Conservation (phyloP, 2,329 filamentous ascomycete genomes). For the Ascosphaera apis region DNA sequence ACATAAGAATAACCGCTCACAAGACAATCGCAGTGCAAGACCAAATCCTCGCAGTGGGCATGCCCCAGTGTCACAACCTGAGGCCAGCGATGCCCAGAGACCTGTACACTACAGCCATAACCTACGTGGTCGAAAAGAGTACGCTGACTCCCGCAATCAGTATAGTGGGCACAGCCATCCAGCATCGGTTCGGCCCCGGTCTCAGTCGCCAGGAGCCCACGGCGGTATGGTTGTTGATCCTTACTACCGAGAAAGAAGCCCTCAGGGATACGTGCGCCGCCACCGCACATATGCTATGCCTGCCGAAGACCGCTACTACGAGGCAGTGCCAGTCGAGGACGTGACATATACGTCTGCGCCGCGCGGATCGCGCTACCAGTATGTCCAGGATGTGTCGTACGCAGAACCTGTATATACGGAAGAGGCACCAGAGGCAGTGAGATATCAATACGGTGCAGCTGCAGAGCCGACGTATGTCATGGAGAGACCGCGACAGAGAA, state of each 20-base stretch:
- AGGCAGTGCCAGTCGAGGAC: conserved; percentile 5
- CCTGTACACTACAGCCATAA: too few species aligned
- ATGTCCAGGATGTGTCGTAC: conserved; percentile 8
- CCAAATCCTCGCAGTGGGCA: too few species aligned
- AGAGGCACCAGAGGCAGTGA: too few species aligned
- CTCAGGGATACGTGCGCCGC: conserved; percentile 4
- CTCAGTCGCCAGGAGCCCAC: conserved; percentile 9
- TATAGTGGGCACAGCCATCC: too few species aligned
- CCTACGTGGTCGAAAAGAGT: too few species aligned
- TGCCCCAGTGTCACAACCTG: too few species aligned
- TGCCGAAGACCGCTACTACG: conserved; percentile 6
- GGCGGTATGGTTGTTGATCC: conserved; percentile 6
- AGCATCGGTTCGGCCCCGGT: conserved; percentile 9
- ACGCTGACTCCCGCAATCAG: too few species aligned
- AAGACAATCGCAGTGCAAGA: too few species aligned
- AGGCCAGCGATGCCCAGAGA: too few species aligned
- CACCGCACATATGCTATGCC: conserved; percentile 6
- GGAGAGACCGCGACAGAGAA: conserved; percentile 6
- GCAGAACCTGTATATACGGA: conserved; percentile 6
- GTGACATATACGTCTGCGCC: conserved; percentile 5
- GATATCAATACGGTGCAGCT: too few species aligned
- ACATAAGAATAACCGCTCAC: too few species aligned
- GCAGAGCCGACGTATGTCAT: conserved; percentile 11
- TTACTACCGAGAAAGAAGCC: conserved; percentile 11
- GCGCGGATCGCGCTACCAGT: conserved; percentile 8